Base-by-base conservation (phyloP, 2,329 filamentous ascomycete genomes). In the Chaetomium globosum region DNA sequence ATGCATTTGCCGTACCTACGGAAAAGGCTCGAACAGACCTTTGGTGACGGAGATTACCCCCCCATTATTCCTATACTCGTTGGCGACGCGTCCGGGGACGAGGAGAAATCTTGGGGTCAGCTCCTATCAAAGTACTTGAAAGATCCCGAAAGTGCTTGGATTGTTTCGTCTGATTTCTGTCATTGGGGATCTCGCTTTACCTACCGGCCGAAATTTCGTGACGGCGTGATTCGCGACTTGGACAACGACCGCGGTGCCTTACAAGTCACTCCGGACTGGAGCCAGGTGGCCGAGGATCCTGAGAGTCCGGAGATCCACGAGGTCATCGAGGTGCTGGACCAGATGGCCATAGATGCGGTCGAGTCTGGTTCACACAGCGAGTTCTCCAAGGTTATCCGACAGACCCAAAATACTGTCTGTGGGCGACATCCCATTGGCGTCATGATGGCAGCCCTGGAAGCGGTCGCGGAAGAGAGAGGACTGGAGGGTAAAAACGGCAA, bases 1-100 rank as follows among this genome's bases (percentile, higher is more conserved):
- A 96, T 99, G 90, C 95, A 99, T 72, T 83, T 98, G 9, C 94
- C 95, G 0, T 97, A 96, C 74, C 89, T 98, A 68, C 93, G 93
- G 81, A 93, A 93, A 74, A 87, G 91, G 61, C 82, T 87, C 2
- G 73, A 83, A 59, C 79, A 82, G 65, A 82, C 81, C 0, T 84
- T 85, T 67, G 78, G 77, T 0, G 78, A 81, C n/a, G 64, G 69
- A 43, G 55, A 83, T 4, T 91, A 90, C 71, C 92, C 94, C 0
- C 85, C 83, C 7, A 83, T 99, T 4, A 84, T 97, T 0, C 95
- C 95, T 0, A 89, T 99, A 61, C 85, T 99, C 71, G 82, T 99
- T 16, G 95, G 95, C 53, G 88, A 86, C 72, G 93, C 91, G 46
- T 84, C 83, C 60, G 78, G 83, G 0, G 66, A 78, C 0, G 85